Conservation (phyloP, 495 filamentous ascomycete species). For the Daldinia loculata region DNA sequence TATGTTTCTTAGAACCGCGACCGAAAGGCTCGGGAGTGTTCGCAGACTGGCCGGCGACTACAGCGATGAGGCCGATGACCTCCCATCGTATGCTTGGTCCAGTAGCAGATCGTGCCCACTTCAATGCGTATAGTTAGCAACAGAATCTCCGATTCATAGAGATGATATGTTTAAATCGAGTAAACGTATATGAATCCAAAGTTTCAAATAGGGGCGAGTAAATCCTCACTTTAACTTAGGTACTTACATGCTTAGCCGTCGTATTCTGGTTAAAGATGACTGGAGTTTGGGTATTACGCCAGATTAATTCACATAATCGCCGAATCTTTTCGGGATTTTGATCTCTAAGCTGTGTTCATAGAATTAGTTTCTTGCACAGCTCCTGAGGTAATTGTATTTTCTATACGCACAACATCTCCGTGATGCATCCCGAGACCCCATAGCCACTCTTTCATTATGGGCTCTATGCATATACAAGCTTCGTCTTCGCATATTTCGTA, state of each 20-base stretch:
- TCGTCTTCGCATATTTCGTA: slow-evolving; percentile 45
- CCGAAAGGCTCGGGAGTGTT: slow-evolving; percentile 38
- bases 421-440: slow-evolving; percentile 38
- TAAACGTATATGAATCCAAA: no score
- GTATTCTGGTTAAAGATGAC: slow-evolving; percentile 38
- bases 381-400: not conserved
- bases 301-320: slow-evolving; percentile 42
- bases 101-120: slow-evolving; percentile 42
- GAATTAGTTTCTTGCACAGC: slow-evolving; percentile 4
- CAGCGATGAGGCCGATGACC: slow-evolving; percentile 47
- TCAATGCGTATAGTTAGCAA: not conserved
- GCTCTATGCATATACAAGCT: slow-evolving; percentile 43
- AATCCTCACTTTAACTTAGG: no score
- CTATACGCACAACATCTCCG: slow-evolving; percentile 34
- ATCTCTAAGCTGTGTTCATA: slow-evolving; percentile 25
- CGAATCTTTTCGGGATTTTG: slow-evolving; percentile 45
- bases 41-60: slow-evolving; percentile 43
- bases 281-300: slow-evolving; percentile 44
- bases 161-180: not conserved
- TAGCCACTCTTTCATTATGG: slow-evolving; percentile 49
- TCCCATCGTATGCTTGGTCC: slow-evolving; percentile 48
- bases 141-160: not conserved
- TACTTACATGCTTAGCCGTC: slow-evolving; percentile 33
- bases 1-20: slow-evolving; percentile 34
- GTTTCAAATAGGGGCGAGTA: not conserved